Base-by-base conservation (phyloP, 495 filamentous ascomycete genomes). In the Trichoderma erinaceum region DNA sequence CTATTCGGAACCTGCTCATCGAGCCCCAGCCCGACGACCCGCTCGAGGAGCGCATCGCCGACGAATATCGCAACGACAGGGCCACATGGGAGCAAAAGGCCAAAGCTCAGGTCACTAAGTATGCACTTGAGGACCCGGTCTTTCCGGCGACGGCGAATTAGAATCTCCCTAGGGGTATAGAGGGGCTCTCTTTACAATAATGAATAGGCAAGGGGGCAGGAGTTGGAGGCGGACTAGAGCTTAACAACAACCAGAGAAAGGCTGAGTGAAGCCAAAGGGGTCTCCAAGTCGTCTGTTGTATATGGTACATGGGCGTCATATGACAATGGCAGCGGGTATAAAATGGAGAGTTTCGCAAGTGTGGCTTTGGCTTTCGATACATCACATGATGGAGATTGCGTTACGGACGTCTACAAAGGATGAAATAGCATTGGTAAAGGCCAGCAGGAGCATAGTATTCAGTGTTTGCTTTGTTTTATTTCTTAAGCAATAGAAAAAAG, bases 21-120 rank as follows among this genome's bases (percentile, higher is more conserved):
- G 93, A 97, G 82, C 96, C 95, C 6, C 91, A 93, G 82, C 90
- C 92, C 8, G 95, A 99, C 72, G 95, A 99, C 81, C 92, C 95
- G 50, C 88, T 99, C 64, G 95, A 99, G 85, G 80, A 84, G 6
- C 81, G 87, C 61, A 94, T 97, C 70, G 96, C 92, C 25, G 90
- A 97, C 68, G 88, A 94, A 80, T 97, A 85, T 76, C 88, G 88
- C 73, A 85, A 83, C 71, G 86, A 95, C 72, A 79, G 85, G 46
- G 81, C 80, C 67, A 86, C 87, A 73, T 99, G 93, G 72, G 87
- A 97, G 27, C 92, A 93, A 83, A 88, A 86, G 65, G 96, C 91
- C 13, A 85, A 85, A 75, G 82, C 87, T n/a, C 97, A 92, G 84
- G 90, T 92, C 41, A 83, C 84, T 73, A 85, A 87, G 71, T 94